Evolutionary conservation across 148 eudicot species (phyloP).

Genomic region (Amaranthus palmeri): DNA sequence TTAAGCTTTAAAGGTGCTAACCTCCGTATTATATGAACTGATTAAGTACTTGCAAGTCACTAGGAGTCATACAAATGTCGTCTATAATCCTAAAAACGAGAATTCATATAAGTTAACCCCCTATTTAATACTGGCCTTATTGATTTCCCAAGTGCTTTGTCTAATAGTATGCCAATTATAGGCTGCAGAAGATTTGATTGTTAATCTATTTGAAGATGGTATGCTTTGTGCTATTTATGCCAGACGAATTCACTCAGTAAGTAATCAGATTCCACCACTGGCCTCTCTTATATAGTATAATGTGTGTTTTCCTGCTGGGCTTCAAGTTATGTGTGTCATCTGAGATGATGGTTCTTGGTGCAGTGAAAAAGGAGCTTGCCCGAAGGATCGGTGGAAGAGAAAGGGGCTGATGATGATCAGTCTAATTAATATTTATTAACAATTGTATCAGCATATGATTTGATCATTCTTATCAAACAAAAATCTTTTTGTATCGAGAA

Average conservation of each 20-base stretch:
- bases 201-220: neutral
- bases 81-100: neutral
- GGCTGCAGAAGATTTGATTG: neutral
- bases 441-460: neutral
- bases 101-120: too few species aligned
- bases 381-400: conserved; percentile 68
- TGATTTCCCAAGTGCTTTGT: neutral
- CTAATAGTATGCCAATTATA: neutral
- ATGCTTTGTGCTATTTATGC: neutral
- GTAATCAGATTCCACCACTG: neutral
- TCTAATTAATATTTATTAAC: neutral
- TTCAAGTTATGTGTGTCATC: neutral
- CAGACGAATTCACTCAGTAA: neutral
- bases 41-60: neutral
- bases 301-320: neutral
- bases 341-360: neutral
- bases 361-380: conserved; percentile 81
- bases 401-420: conserved; percentile 41
- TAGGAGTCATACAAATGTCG: neutral
- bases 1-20: neutral
- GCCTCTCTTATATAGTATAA: neutral
- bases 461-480: too few species aligned
- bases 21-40: neutral
- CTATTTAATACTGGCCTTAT: neutral
- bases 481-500: too few species aligned